Base-by-base conservation (phyloP, 2,329 filamentous ascomycete species). In the Aspergillus fumigatus region DNA sequence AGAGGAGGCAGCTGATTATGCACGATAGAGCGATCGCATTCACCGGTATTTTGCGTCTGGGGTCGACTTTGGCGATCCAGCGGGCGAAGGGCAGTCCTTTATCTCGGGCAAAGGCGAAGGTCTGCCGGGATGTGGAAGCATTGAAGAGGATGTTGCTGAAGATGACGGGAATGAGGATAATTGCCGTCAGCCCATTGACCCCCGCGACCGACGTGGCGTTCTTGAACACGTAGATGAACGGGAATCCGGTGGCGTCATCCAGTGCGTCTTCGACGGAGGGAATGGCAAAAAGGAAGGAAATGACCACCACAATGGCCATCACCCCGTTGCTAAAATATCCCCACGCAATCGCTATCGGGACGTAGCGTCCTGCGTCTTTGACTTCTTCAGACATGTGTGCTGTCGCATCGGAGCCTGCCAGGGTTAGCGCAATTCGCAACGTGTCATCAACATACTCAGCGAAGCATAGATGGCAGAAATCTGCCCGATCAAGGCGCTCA, bases 301-400 rank as follows among this genome's bases (percentile, higher is more conserved):
- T 69, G 3, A 81, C 61, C 32, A 78, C 72, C 21, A 80, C 65
- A 29, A 80, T 69, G 4, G 75, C 77, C 43, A 79, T 65, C 2
- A 70, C 58, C 3, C 77, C 77, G 54, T 80, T 81, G 53, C 78
- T 68, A 26, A 78, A 59, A 61, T 77, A 78, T 17, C 73, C 73
- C 63, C 73, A 75, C 52, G 77, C 68, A 55, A 81, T 80, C 3
- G 75, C 76, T 19, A 73, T 66, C 0, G 79, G 79, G 2, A 81
- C 75, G 51, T 76, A 76, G 32, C 71, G 62, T 3, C 73, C 71
- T 1, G 79, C 77, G 41, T 80, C 73, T 48, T 75, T 73, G 25
- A 80, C 75, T 62, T 81, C 79, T 64, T 81, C 79, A 4, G 79
- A 76, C 63, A 81, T 75, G 50, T 67, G 64, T 65, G 74, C 54